Base-by-base conservation (phyloP, 768 basidiomycete genomes). In the Boletus speciosus region DNA sequence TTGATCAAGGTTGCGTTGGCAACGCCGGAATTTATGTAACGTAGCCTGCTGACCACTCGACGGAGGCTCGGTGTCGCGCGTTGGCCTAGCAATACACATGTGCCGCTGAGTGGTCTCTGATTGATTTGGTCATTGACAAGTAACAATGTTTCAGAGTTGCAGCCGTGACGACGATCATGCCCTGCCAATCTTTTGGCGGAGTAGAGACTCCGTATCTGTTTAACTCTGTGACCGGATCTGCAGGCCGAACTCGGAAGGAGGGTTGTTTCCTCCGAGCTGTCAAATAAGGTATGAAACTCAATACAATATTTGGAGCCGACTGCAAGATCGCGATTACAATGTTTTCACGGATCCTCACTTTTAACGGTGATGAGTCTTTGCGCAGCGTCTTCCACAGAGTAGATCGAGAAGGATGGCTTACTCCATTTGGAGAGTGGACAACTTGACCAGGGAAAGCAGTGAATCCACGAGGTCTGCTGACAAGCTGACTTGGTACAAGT, bases 1-100 rank as follows among this genome's bases (percentile, higher is more conserved):
- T 70, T 25, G 51, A 56, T 39, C 36, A 12, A 42, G 41, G 21
- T 1, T 70, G 64, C 45, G 34, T 43, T 34, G 14, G 21, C 36
- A 10, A 29, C 9, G 3, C 37, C 48, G 31, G 47, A 15, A 31
- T 10, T 5, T 9, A 29, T 21, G 47, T 66, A 47, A 56, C 29
- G 32, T 55, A 52, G 14, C 14, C 14, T 34, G 12, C 31, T 38
- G 23, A 35, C 19, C 40, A 15, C 14, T 36, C 6, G 8, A 16
- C n/a, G 43, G n/a, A 29, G 5, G 14, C n/a, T 19, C 12, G 2
- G 11, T 27, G 35, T n/a, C 47, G 12, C n/a, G 35, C 27, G 23
- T 47, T 49, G n/a, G 6, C 9, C 8, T 19, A 29, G 12, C 14
- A 7, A 47, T 23, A 25, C 6, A n/a, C 6, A n/a, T 47, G 19